These are phyloP conservation scores for Xerocomus spinulosus DNA, from an alignment of 768 basidiomycete genomes.

Conservation along the genomic window DNA sequence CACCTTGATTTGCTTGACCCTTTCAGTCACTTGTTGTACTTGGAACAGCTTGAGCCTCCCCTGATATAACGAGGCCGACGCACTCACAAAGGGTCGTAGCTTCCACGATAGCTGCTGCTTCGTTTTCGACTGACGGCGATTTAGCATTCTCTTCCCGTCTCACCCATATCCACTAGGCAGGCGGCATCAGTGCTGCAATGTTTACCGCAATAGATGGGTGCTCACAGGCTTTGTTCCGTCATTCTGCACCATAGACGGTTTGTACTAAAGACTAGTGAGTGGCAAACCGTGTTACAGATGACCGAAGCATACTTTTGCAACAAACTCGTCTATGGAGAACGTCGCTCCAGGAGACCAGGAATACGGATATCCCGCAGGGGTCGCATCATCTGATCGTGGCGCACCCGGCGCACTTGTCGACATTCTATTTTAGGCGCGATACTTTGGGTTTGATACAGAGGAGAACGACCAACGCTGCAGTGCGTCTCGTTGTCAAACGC, in stretches of 20 bases:
- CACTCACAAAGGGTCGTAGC: conserved; percentile 41
- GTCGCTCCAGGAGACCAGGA: conserved; percentile 44
- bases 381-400: conserved; percentile 34
- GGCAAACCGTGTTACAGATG: neutral
- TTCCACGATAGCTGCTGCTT: conserved; percentile 39
- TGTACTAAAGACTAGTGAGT: conserved; percentile 43
- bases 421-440: conserved; percentile 4
- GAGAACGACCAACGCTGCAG: too few relatives aligned
- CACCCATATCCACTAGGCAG: conserved; percentile 66
- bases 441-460: too few relatives aligned
- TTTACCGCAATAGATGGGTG: neutral
- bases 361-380: conserved; percentile 45
- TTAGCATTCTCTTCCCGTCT: conserved; percentile 11
- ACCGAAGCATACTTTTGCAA: conserved; percentile 43
- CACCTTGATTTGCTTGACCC: conserved; percentile 60
- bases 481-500: too few relatives aligned
- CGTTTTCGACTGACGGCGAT: conserved; percentile 5
- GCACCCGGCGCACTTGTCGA: neutral
- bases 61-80: neutral
- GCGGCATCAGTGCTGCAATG: neutral
- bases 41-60: neutral
- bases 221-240: conserved; percentile 72
- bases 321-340: conserved; percentile 46
- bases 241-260: conserved; percentile 74
- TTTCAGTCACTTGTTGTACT: conserved; percentile 58